Conservation (phyloP, 2,329 filamentous ascomycete genomes). For the Pseudocercospora musae region DNA sequence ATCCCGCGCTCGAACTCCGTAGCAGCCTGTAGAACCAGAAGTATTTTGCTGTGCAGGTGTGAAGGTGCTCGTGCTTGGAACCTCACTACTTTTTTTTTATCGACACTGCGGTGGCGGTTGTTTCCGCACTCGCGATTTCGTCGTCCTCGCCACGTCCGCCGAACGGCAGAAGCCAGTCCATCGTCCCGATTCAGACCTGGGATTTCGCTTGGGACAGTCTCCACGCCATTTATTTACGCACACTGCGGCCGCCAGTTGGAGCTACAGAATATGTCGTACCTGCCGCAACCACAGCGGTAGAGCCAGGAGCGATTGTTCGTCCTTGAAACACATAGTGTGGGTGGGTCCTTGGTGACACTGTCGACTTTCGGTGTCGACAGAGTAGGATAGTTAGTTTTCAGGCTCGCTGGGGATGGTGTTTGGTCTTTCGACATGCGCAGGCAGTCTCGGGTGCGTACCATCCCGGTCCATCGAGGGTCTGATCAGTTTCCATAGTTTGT, state of each 20-base stretch:
- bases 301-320: neutral
- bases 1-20: neutral
- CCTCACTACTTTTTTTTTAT: neutral
- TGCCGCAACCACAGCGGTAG: neutral
- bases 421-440: neutral
- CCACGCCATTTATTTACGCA: conserved; percentile 1
- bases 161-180: neutral
- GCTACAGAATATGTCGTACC: conserved; percentile 7
- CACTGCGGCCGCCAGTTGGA: neutral
- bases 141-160: neutral
- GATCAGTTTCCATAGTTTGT: neutral
- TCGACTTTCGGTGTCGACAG: neutral
- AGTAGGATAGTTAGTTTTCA: neutral
- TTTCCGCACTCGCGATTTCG: neutral
- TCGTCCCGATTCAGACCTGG: neutral
- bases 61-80: neutral
- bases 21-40: neutral
- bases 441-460: neutral
- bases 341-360: neutral
- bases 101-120: neutral
- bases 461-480: neutral
- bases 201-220: neutral
- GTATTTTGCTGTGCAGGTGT: neutral
- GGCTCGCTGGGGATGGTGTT: neutral
- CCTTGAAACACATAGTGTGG: neutral